These are phyloP conservation scores for Trichoderma orchidacearum DNA, from an alignment of 495 filamentous ascomycete genomes.

Conservation along the genomic window DNA sequence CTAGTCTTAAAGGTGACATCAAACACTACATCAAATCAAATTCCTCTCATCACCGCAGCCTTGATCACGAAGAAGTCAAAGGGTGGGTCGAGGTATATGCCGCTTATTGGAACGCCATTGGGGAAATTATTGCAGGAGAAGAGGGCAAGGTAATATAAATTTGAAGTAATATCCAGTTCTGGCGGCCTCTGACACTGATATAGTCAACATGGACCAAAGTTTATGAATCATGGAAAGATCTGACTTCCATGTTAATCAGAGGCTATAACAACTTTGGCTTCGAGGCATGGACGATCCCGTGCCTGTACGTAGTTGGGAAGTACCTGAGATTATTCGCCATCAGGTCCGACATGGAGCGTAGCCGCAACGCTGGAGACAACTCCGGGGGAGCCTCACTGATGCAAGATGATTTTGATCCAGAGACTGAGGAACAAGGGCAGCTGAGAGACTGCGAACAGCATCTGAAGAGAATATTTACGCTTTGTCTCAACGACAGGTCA, in stretches of 20 bases:
- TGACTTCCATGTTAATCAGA: constrained; percentile 54
- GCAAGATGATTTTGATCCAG: constrained; percentile 63
- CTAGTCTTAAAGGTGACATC: constrained; percentile 40
- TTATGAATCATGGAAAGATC: constrained; percentile 75
- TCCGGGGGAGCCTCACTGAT: constrained; percentile 27
- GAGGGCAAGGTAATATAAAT: constrained; percentile 21
- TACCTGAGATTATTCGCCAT: constrained; percentile 79
- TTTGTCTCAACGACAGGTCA: constrained; percentile 82
- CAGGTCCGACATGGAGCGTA: constrained; percentile 59
- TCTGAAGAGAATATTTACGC: constrained; percentile 75
- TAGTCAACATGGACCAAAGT: constrained; percentile 55
- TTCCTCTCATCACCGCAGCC: constrained; percentile 17
- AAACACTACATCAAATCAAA: constrained; percentile 44
- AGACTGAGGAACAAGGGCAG: constrained; percentile 59
- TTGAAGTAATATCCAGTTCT: background rate
- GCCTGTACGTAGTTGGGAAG: constrained; percentile 71
- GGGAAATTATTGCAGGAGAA: constrained; percentile 48
- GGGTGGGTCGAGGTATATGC: constrained; percentile 76
- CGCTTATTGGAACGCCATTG: constrained; percentile 69
- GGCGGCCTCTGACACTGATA: constrained; percentile 1
- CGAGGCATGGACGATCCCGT: constrained; percentile 77
- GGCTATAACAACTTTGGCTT: constrained; percentile 60
- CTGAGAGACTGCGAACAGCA: constrained; percentile 80
- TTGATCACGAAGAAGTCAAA: constrained; percentile 49
- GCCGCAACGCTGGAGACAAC: constrained; percentile 26